Evolutionary conservation across 2,329 filamentous ascomycete species (phyloP).

Genomic region (Lojkania enalia): DNA sequence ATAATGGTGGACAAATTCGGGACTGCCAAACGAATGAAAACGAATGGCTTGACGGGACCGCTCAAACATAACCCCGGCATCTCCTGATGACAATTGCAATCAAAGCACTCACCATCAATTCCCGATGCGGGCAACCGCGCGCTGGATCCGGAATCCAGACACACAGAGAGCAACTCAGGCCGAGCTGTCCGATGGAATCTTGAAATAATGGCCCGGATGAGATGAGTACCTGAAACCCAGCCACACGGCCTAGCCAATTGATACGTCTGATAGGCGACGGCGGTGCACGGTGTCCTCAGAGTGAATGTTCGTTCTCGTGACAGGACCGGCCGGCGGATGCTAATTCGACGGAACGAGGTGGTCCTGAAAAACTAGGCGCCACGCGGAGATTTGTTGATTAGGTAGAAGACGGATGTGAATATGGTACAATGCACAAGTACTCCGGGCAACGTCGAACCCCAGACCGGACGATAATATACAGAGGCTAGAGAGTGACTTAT

Average conservation of each 20-base stretch:
- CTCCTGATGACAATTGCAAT: not conserved
- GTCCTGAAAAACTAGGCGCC: slow-evolving; percentile 21
- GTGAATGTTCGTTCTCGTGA: slow-evolving; percentile 43
- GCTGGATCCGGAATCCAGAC: slow-evolving; percentile 36
- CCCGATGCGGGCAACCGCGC: slow-evolving; percentile 33
- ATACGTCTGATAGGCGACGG: slow-evolving; percentile 28
- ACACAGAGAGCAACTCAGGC: slow-evolving; percentile 40
- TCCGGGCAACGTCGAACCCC: slow-evolving; percentile 4
- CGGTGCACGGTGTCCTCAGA: slow-evolving; percentile 30
- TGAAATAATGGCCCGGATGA: slow-evolving; percentile 24
- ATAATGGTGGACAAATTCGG: not conserved
- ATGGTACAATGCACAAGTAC: slow-evolving; percentile 22
- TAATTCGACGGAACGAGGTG: slow-evolving; percentile 16
- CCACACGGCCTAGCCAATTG: slow-evolving; percentile 38
- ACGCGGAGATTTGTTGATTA: slow-evolving; percentile 38
- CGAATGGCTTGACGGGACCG: not conserved
- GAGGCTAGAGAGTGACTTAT: slow-evolving; percentile 16
- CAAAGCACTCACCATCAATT: slow-evolving; percentile 33
- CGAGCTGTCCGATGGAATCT: slow-evolving; percentile 35
- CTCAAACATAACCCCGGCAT: not conserved
- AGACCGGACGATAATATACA: slow-evolving; percentile 28
- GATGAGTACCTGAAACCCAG: slow-evolving; percentile 31
- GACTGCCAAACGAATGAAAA: not conserved
- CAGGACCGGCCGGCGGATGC: slow-evolving; percentile 24
- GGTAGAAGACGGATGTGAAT: slow-evolving; percentile 22